phyloP scores from a whole-genome alignment of 192 early-diverging fungal genomes.

The Coemansia aciculifera region DNA sequence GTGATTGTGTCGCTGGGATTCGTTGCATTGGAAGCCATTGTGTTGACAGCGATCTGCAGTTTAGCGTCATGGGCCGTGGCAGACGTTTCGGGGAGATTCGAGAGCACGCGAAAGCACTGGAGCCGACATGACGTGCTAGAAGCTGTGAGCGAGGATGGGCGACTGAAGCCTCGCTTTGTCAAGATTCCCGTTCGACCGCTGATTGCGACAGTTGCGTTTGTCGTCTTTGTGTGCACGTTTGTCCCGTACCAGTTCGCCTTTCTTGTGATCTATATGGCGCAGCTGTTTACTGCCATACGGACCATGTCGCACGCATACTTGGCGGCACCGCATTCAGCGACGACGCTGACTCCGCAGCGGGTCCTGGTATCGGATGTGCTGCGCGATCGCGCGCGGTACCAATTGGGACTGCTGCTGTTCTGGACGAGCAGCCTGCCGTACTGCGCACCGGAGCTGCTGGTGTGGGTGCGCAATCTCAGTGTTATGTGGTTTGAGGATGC shows the following conservation, averaged over 20 bases:
- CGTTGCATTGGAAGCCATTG: slow-evolving; percentile 31
- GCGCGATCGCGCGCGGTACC: slow-evolving; percentile 59
- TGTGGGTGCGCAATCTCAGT: slow-evolving; percentile 79
- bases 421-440: slow-evolving; percentile 72
- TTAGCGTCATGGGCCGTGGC: slow-evolving; percentile 12
- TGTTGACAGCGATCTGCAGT: slow-evolving; percentile 20
- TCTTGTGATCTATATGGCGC: slow-evolving; percentile 62
- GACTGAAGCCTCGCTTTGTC: background rate
- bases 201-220: slow-evolving; percentile 40
- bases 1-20: slow-evolving; percentile 45
- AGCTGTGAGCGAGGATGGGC: slow-evolving; percentile 7
- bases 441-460: slow-evolving; percentile 72
- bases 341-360: slow-evolving; percentile 28
- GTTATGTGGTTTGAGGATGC: slow-evolving; percentile 82
- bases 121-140: slow-evolving; percentile 7
- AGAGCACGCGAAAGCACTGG: slow-evolving; percentile 14
- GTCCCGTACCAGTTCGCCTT: slow-evolving; percentile 81
- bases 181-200: slow-evolving; percentile 17
- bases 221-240: slow-evolving; percentile 60
- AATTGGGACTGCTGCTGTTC: slow-evolving; percentile 68
- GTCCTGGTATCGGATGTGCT: slow-evolving; percentile 11
- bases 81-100: background rate
- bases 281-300: slow-evolving; percentile 55
- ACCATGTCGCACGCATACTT: slow-evolving; percentile 43
- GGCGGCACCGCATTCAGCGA: slow-evolving; percentile 7